Evolutionary conservation across 768 basidiomycete genomes (phyloP).

Genomic region (Kwoniella botswanensis): DNA sequence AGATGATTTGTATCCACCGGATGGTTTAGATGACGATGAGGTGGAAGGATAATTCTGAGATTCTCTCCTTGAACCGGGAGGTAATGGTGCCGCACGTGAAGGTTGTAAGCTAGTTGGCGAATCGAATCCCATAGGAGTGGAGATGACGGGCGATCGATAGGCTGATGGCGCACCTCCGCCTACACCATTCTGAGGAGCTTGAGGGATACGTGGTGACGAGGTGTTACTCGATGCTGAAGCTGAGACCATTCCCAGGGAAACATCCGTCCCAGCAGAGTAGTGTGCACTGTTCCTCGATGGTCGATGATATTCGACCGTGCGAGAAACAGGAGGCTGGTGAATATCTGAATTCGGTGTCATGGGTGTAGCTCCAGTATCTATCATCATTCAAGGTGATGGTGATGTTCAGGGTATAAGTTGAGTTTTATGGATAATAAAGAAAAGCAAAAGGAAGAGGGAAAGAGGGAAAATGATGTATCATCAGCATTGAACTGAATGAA

Average conservation of each 20-base stretch:
- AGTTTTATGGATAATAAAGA: not conserved
- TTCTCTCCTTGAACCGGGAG: slow-evolving; percentile 43
- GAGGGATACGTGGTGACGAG: slow-evolving; percentile 30
- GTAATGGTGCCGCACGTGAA: slow-evolving; percentile 48
- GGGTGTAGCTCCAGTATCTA: slow-evolving; percentile 56
- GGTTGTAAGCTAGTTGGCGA: slow-evolving; percentile 37
- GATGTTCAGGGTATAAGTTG: slow-evolving; percentile 1
- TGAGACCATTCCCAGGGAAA: slow-evolving; percentile 55
- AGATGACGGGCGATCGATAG: slow-evolving; percentile 42
- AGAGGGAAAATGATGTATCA: slow-evolving; percentile 1
- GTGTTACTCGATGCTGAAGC: slow-evolving; percentile 28
- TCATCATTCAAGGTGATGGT: not conserved
- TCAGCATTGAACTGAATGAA: not conserved
- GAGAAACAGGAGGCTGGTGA: slow-evolving; percentile 30
- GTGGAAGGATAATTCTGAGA: slow-evolving; percentile 31
- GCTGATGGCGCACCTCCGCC: slow-evolving; percentile 36
- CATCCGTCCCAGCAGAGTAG: slow-evolving; percentile 55
- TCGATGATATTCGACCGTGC: slow-evolving; percentile 57
- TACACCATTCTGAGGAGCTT: slow-evolving; percentile 4
- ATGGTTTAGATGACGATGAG: slow-evolving; percentile 17
- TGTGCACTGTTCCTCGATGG: slow-evolving; percentile 55
- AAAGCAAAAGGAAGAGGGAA: slow-evolving; percentile 5
- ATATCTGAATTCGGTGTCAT: slow-evolving; percentile 32
- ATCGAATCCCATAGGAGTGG: slow-evolving; percentile 37
- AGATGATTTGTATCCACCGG: slow-evolving; percentile 35